Evolutionary conservation across 2,329 filamentous ascomycete genomes (phyloP), one percentile per base, ranked within the genome.

Genomic region (Madurella fahalii): DNA sequence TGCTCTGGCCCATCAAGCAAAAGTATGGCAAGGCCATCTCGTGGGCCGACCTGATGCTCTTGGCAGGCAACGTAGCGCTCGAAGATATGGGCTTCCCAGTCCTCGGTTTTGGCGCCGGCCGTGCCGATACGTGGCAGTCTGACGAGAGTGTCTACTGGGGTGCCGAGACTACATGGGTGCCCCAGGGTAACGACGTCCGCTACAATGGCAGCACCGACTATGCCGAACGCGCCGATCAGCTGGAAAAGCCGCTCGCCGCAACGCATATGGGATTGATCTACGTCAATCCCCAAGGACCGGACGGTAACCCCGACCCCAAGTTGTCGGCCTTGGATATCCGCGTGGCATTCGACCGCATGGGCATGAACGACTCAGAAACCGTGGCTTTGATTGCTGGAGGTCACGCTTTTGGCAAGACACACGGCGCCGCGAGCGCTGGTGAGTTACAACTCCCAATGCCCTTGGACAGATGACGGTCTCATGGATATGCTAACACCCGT

Each of bases 21-120:
- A 91, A 91, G 79, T 91, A 91, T 62, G 87, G 87, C 69, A 83
- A 83, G 77, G 89, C 87, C 77, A 87, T 91, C 71, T 90, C 87
- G 0, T 91, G 87, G 87, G 84, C 87, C 20, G 87, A 91, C 67
- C 72, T 91, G 56, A 69, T 86, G 46, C 77, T 90, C 53, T 79
- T 91, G 52, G 81, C 85, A 30, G 87, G 87, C 61, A 90, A 90
- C 68, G 86, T 90, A 15, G 86, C 87, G 45, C 78, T 91, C 60
- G 87, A 91, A 73, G 82, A 81, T 58, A 90, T 89, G 85, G 87
- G 85, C 57, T 81, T 87, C 72, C 81, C 84, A 72, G 84, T 86
- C 40, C 84, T 87, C 59, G 87, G 87, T 60, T 91, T 90, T 63
- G 83, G 83, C 40, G 86, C 81, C 69, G 87, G 87, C 53, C 87